Conservation (phyloP, 2,329 filamentous ascomycete species). For the Penicillium glabrum region DNA sequence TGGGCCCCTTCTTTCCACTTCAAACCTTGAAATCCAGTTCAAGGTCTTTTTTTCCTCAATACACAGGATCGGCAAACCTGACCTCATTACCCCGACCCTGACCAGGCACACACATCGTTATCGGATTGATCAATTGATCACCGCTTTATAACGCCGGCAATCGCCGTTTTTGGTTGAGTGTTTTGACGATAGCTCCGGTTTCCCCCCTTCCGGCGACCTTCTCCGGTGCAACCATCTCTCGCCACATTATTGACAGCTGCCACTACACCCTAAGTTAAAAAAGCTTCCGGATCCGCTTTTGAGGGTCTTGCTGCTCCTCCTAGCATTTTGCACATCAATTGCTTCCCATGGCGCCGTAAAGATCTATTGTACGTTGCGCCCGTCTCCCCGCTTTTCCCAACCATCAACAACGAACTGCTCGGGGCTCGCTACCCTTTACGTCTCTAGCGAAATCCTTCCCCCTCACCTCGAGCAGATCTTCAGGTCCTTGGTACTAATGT, state of each 20-base stretch:
- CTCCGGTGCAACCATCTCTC: conserved; percentile 16
- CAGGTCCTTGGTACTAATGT: conserved; percentile 2
- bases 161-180: background rate
- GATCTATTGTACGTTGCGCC: conserved; percentile 28
- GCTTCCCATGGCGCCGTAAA: conserved; percentile 35
- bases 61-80: conserved; percentile 16
- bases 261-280: background rate
- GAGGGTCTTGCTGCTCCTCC: background rate
- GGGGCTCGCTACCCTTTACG: background rate
- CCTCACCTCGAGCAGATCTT: background rate
- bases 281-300: background rate
- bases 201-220: conserved; percentile 17
- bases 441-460: background rate
- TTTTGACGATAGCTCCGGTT: conserved; percentile 1
- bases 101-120: background rate
- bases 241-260: conserved; percentile 25
- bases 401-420: conserved; percentile 9
- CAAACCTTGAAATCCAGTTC: background rate
- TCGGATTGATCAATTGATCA: conserved; percentile 11
- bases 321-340: conserved; percentile 14
- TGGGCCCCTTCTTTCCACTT: background rate
- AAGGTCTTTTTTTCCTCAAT: background rate
- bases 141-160: background rate
- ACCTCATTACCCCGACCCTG: conserved; percentile 12
- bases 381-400: conserved; percentile 22